Percentiles rank a stretch among this genome's conserved stretches.
Evolutionary conservation across 2,329 filamentous ascomycete species (phyloP).

Genomic region (Lasiodiplodia sp.): DNA sequence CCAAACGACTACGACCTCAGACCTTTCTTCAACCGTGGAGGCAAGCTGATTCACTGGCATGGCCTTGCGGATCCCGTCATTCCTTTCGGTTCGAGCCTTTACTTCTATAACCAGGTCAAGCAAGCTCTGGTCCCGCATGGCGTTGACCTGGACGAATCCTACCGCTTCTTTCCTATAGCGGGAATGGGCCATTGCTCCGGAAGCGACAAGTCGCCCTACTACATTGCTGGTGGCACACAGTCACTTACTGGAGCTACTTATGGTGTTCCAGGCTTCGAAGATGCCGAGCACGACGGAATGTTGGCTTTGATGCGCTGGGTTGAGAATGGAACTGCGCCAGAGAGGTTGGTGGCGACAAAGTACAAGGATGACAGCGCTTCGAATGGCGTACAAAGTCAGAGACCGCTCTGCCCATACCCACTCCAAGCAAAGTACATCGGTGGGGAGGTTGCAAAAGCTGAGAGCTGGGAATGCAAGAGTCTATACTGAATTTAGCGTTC

Average conservation of each 20-base stretch:
- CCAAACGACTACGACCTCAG: slow-evolving; percentile 51
- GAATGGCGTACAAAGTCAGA: slow-evolving; percentile 42
- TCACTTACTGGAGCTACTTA: slow-evolving; percentile 36
- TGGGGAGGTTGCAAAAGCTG: not conserved
- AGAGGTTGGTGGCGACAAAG: slow-evolving; percentile 45
- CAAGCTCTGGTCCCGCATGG: slow-evolving; percentile 43
- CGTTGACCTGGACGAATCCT: slow-evolving; percentile 48
- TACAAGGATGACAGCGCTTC: slow-evolving; percentile 41
- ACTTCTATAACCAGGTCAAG: slow-evolving; percentile 59
- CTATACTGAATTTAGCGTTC: not conserved
- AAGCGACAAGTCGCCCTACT: slow-evolving; percentile 52
- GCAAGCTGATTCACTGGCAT: slow-evolving; percentile 53
- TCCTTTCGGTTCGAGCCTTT: slow-evolving; percentile 58
- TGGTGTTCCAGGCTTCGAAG: slow-evolving; percentile 41
- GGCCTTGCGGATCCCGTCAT: slow-evolving; percentile 57
- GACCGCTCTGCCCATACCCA: slow-evolving; percentile 45
- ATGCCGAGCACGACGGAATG: slow-evolving; percentile 45
- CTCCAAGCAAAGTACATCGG: slow-evolving; percentile 31
- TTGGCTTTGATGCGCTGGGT: slow-evolving; percentile 49
- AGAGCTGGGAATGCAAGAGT: not conserved
- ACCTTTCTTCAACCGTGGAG: slow-evolving; percentile 28
- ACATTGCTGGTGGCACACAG: slow-evolving; percentile 51
- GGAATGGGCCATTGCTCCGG: slow-evolving; percentile 52
- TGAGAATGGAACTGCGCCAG: slow-evolving; percentile 47
- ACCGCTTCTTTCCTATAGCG: slow-evolving; percentile 53